Evolutionary conservation across 140 eudicot genomes (phyloP), one percentile per base, ranked within the genome.

Genomic region (Ambrosia hybrid): DNA sequence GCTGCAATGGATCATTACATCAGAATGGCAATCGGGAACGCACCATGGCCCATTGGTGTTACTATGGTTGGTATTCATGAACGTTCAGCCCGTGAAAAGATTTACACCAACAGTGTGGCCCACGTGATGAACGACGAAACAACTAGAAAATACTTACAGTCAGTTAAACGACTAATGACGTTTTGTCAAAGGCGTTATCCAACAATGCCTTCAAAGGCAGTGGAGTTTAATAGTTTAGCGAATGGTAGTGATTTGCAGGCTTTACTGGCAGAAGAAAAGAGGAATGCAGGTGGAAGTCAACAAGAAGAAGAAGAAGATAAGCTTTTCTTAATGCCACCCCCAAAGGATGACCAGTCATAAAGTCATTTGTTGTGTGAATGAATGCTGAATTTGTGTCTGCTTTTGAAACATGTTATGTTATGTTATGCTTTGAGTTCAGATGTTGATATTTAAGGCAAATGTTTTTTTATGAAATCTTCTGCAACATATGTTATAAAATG

Each of bases 11-110:
- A 91, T 68, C 97, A 91, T 67, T 95, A 95, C 85, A 95, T 95
- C 71, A 83, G 83, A 79, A 62, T 95, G 86, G 99, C 99, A 43
- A 95, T 94, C 48, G 97, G 99, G 37, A 94, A 94, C 76, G 97
- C 97, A 15, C 97, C 97, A 0, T 95, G 99, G 99, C 99, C 99
- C n/a, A 95, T 95, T 63, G 97, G 99, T 38, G 99, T 91, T 60
- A 95, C 97, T 83, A 95, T 95, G 99, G 97, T 95, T 91, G 99
- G 99, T 82, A 95, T 95, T 68, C 99, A 95, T 30, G 99, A 95
- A 72, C 97, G 99, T 86, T 95, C 97, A 3, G 99, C 99, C 4
- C 99, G 97, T 41, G 99, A 95, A 71, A 88, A 95, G 78, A 95
- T 95, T 71, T 82, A 86, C 85, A 88, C 99, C 13, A 95, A 91